phyloP scores from a whole-genome alignment of 2,329 filamentous ascomycete species.

The Exophiala lecanii-corni region DNA sequence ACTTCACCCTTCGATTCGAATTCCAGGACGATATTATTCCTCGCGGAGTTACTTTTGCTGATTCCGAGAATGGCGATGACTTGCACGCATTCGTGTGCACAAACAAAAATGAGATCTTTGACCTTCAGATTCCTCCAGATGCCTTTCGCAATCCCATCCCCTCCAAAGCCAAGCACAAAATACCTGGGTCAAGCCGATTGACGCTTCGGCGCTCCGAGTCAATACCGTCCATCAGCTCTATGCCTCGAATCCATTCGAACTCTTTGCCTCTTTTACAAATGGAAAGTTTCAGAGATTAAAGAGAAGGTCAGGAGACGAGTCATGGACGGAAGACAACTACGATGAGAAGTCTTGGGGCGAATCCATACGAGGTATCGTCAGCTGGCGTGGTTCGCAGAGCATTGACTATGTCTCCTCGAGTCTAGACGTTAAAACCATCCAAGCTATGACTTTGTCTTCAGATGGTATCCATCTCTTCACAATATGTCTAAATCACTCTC shows the following conservation, averaged over 20 bases:
- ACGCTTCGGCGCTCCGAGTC: conserved; percentile 69
- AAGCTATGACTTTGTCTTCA: conserved; percentile 42
- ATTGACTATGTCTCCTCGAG: conserved; percentile 39
- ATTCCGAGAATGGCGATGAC: conserved; percentile 71
- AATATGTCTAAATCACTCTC: conserved; percentile 79
- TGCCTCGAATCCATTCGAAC: conserved; percentile 65
- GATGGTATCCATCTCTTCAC: conserved; percentile 60
- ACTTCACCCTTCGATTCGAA: conserved; percentile 70
- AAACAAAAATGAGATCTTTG: conserved; percentile 72
- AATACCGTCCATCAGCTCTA: conserved; percentile 68
- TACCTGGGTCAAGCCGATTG: conserved; percentile 62
- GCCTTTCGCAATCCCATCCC: conserved; percentile 69
- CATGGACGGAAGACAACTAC: conserved; percentile 44
- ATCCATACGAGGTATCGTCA: conserved; percentile 45
- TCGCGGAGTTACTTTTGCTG: conserved; percentile 76
- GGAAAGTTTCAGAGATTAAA: conserved; percentile 61
- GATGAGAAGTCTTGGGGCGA: conserved; percentile 46
- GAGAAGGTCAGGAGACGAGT: conserved; percentile 50
- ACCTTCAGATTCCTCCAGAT: conserved; percentile 75
- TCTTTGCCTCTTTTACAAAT: conserved; percentile 64
- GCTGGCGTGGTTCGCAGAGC: conserved; percentile 40
- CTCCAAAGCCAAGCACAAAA: conserved; percentile 67
- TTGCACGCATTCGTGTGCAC: conserved; percentile 77
- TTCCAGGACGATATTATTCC: conserved; percentile 70
- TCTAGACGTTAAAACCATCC: conserved; percentile 40